These are phyloP conservation scores for Gardenia jasminoides DNA, from an alignment of 257 asterid species.

Conservation along the genomic window DNA sequence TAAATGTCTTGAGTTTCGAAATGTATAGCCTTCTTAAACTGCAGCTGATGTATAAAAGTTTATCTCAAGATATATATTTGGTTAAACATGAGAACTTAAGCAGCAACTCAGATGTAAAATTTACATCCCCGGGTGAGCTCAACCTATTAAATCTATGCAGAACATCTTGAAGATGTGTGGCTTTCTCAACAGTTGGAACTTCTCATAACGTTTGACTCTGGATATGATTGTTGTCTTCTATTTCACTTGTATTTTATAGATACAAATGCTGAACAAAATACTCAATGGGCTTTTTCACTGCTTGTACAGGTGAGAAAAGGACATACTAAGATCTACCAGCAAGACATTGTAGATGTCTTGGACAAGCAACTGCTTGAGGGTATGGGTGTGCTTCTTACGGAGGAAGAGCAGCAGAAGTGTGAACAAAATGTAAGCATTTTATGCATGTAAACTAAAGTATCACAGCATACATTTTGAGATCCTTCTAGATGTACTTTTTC, in stretches of 20 bases:
- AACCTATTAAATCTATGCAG: not conserved
- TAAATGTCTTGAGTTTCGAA: not conserved
- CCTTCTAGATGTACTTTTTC: constrained; percentile 7
- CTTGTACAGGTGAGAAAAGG: constrained; percentile 78
- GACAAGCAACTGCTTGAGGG: constrained; percentile 99
- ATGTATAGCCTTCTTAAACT: not conserved
- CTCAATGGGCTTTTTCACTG: constrained; percentile 4
- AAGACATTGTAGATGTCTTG: constrained; percentile 87
- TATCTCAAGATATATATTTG: not conserved
- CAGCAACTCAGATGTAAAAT: not conserved
- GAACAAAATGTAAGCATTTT: constrained; percentile 72
- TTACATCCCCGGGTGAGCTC: not conserved
- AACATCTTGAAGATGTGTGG: not conserved
- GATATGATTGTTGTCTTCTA: not conserved
- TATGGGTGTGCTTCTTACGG: constrained; percentile 98
- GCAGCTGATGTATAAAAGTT: not conserved
- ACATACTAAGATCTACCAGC: constrained; percentile 72
- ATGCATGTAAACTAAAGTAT: constrained; percentile 14
- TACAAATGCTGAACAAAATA: not conserved
- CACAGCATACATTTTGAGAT: not conserved
- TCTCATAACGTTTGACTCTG: not conserved
- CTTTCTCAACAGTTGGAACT: not conserved
- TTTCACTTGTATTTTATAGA: not conserved
- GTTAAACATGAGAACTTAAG: not conserved
- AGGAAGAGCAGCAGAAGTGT: constrained; percentile 94